Evolutionary conservation across 495 filamentous ascomycete species (phyloP).

Genomic region (Xylaria castorea): DNA sequence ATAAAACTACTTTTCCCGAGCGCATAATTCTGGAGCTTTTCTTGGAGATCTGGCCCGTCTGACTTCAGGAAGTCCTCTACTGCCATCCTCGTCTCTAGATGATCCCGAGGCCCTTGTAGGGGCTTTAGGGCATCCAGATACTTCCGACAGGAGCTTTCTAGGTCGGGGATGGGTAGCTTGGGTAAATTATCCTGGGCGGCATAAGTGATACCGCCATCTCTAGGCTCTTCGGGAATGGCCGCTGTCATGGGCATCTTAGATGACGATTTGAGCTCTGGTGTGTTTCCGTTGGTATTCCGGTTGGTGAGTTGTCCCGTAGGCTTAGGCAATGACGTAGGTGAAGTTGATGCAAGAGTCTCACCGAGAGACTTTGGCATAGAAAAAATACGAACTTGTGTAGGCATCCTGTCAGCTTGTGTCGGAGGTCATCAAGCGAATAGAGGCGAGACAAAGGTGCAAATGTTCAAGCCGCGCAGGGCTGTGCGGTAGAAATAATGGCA

Average conservation of each 20-base stretch:
- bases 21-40: constrained; percentile 92
- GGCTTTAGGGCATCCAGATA: constrained; percentile 84
- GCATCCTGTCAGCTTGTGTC: constrained; percentile 52
- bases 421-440: constrained; percentile 66
- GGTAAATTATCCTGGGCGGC: constrained; percentile 86
- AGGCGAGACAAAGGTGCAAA: constrained; percentile 76
- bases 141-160: constrained; percentile 78
- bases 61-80: constrained; percentile 83
- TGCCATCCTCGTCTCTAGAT: constrained; percentile 79
- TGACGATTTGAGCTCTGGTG: constrained; percentile 31
- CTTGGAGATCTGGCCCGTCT: constrained; percentile 86
- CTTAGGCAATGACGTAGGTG: constrained; percentile 39
- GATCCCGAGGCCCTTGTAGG: constrained; percentile 80
- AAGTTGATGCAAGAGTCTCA: constrained; percentile 61
- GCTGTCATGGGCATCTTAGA: constrained; percentile 43
- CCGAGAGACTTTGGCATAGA: constrained; percentile 74
- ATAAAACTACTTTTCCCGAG: constrained; percentile 93
- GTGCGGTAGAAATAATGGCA: constrained; percentile 94
- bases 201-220: constrained; percentile 77
- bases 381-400: constrained; percentile 65
- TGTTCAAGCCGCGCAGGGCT: constrained; percentile 80
- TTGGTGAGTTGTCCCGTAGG: constrained; percentile 39
- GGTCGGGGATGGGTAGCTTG: constrained; percentile 93
- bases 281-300: constrained; percentile 35
- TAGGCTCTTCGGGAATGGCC: constrained; percentile 49